A percentile compares a stretch with the other conserved stretches of the same genome.
These are phyloP conservation scores for Pythium aphanidermatum DNA, from an alignment of 352 stramenopile genomes.

Conservation along the genomic window DNA sequence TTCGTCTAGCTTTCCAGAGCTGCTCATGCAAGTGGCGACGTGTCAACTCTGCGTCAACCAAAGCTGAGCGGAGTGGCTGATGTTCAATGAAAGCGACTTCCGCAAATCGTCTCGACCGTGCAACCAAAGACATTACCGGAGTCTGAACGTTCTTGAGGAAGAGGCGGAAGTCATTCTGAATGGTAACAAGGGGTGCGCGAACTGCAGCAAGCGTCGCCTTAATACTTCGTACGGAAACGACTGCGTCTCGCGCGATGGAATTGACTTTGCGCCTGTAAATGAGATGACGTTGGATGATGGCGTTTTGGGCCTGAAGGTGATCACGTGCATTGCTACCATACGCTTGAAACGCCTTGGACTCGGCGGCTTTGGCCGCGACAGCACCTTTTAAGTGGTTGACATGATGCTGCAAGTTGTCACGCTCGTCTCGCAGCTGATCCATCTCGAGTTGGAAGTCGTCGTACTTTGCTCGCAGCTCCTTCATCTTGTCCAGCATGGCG, in stretches of 20 bases:
- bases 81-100: slow-evolving; percentile 47
- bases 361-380: slow-evolving; percentile 59
- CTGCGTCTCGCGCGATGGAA: slow-evolving; percentile 32
- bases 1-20: slow-evolving; percentile 44
- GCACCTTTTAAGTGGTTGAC: slow-evolving; percentile 66
- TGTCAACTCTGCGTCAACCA: slow-evolving; percentile 35
- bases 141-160: slow-evolving; percentile 44
- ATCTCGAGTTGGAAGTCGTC: slow-evolving; percentile 34
- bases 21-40: slow-evolving; percentile 66
- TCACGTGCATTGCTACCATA: slow-evolving; percentile 58
- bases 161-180: slow-evolving; percentile 43
- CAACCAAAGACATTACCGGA: slow-evolving; percentile 46
- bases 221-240: slow-evolving; percentile 31
- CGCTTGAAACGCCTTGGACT: slow-evolving; percentile 66
- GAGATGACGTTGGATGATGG: slow-evolving; percentile 42
- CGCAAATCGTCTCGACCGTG: slow-evolving; percentile 38
- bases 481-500: slow-evolving; percentile 43
- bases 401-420: slow-evolving; percentile 59
- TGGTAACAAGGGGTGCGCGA: slow-evolving; percentile 40
- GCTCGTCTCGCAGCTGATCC: slow-evolving; percentile 43
- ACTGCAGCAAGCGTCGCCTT: slow-evolving; percentile 33
- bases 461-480: slow-evolving; percentile 32
- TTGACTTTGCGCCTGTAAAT: slow-evolving; percentile 50
- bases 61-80: slow-evolving; percentile 36
- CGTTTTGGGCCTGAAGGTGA: slow-evolving; percentile 50